Evolutionary conservation across 768 basidiomycete genomes (phyloP).

Genomic region (Tylopilus felleus): DNA sequence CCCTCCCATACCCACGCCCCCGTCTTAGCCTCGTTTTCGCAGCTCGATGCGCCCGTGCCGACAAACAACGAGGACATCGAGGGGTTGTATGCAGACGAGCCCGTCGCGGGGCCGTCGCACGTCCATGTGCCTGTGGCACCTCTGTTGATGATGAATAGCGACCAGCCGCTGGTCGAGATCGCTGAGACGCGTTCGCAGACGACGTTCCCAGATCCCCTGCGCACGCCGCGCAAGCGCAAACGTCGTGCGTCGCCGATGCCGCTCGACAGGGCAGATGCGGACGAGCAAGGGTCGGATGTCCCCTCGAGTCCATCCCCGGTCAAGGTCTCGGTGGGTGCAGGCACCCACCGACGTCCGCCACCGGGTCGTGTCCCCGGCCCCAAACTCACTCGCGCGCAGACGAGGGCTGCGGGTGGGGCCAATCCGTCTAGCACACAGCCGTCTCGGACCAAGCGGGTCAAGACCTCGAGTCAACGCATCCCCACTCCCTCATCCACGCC

Average conservation of each 20-base stretch:
- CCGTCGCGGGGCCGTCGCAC: slow-evolving; percentile 27
- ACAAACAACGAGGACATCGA: slow-evolving; percentile 33
- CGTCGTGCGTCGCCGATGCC: slow-evolving; percentile 9
- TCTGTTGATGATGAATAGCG: slow-evolving; percentile 22
- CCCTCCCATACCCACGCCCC: slow-evolving; percentile 13
- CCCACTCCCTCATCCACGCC: slow-evolving; percentile 29
- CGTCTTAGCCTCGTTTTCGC: slow-evolving; percentile 29
- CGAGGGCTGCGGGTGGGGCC: slow-evolving; percentile 7
- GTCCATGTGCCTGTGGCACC: slow-evolving; percentile 16
- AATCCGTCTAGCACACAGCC: neutral
- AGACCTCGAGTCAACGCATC: slow-evolving; percentile 18
- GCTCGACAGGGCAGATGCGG: slow-evolving; percentile 1
- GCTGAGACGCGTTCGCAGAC: slow-evolving; percentile 10
- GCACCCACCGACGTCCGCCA: slow-evolving; percentile 1
- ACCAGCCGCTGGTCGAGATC: slow-evolving; percentile 11
- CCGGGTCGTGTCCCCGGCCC: neutral
- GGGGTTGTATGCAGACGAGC: slow-evolving; percentile 34
- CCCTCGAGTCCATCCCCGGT: slow-evolving; percentile 33
- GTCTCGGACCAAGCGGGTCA: slow-evolving; percentile 16
- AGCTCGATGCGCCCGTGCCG: slow-evolving; percentile 35
- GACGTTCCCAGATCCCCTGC: slow-evolving; percentile 24
- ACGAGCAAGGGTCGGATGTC: slow-evolving; percentile 4
- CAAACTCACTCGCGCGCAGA: slow-evolving; percentile 13
- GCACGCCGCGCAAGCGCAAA: slow-evolving; percentile 32
- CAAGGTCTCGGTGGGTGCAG: slow-evolving; percentile 19